These are phyloP conservation scores for Paracorniculantispora psalliotae DNA, from an alignment of 2,329 filamentous ascomycete genomes.

Conservation along the genomic window DNA sequence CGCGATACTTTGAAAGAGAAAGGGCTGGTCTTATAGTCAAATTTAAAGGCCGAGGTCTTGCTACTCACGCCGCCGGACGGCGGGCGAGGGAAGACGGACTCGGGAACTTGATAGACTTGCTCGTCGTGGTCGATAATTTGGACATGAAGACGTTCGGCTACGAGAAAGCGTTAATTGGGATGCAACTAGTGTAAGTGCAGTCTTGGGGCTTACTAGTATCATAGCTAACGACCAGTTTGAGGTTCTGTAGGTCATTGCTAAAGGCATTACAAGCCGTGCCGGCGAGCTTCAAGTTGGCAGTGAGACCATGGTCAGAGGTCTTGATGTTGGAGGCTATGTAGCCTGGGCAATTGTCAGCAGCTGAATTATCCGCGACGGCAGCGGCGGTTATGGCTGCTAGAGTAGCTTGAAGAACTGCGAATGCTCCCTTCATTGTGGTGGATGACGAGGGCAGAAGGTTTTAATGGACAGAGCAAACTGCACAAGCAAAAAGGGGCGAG, in stretches of 20 bases:
- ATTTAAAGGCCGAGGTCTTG: conserved; percentile 36
- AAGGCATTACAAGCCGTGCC: conserved; percentile 22
- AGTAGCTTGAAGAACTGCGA: background rate
- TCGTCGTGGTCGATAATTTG: conserved; percentile 62
- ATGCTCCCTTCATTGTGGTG: conserved; percentile 6
- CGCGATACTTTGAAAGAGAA: conserved; percentile 58
- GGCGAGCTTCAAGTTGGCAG: conserved; percentile 21
- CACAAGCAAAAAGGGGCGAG: no score
- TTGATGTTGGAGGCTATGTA: conserved; percentile 57
- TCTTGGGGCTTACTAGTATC: conserved; percentile 54
- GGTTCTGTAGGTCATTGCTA: conserved; percentile 20
- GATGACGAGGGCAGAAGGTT: no score
- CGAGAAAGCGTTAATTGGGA: background rate
- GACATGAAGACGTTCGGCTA: conserved; percentile 65
- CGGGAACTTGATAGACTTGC: conserved; percentile 66
- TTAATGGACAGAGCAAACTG: no score
- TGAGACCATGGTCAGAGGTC: conserved; percentile 47
- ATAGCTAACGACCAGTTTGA: conserved; percentile 58
- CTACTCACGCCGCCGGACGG: conserved; percentile 23
- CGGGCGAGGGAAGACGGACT: conserved; percentile 58
- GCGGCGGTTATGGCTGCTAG: background rate
- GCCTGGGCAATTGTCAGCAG: conserved; percentile 47
- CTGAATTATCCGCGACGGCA: background rate
- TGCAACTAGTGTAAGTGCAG: conserved; percentile 31
- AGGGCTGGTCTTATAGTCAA: conserved; percentile 37